A percentile compares a stretch with the other conserved stretches of the same genome.
Conservation (phyloP, 1,284 basidiomycete species). For the Sparassis latifolia region DNA sequence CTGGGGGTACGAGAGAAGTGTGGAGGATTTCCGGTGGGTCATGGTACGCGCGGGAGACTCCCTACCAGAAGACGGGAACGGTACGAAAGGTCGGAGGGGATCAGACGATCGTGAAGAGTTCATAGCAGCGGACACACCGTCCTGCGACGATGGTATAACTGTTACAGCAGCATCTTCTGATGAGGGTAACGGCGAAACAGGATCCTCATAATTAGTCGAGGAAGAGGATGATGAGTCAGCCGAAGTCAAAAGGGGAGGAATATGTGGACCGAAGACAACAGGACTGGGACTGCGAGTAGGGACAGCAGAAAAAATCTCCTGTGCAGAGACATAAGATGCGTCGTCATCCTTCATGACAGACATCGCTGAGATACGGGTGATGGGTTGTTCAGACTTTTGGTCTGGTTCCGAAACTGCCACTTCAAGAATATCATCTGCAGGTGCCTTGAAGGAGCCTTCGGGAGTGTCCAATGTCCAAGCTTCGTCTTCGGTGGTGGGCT, state of each 20-base stretch:
- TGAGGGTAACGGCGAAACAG: constrained; percentile 19
- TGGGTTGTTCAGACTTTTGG: neutral
- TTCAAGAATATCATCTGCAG: neutral
- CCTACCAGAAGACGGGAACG: constrained; percentile 34
- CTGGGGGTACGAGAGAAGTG: constrained; percentile 31
- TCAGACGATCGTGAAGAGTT: constrained; percentile 22
- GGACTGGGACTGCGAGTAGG: constrained; percentile 33
- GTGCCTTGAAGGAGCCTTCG: neutral
- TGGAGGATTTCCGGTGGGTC: constrained; percentile 30
- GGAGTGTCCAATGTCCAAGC: neutral
- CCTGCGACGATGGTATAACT: constrained; percentile 8
- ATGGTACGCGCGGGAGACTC: constrained; percentile 26
- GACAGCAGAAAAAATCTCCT: constrained; percentile 26
- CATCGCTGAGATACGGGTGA: constrained; percentile 6
- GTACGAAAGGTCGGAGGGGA: constrained; percentile 19
- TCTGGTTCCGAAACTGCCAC: neutral
- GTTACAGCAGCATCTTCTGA: constrained; percentile 1
- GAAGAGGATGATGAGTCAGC: constrained; percentile 39
- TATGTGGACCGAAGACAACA: constrained; percentile 25
- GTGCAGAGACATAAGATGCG: constrained; percentile 26
- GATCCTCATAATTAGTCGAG: constrained; percentile 35
- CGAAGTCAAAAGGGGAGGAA: constrained; percentile 38
- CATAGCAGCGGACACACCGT: constrained; percentile 22
- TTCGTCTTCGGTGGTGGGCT: neutral
- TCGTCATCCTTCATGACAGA: constrained; percentile 14